These are phyloP conservation scores for Penicillium sp. DNA, from an alignment of 2,329 filamentous ascomycete genomes.

Conservation along the genomic window DNA sequence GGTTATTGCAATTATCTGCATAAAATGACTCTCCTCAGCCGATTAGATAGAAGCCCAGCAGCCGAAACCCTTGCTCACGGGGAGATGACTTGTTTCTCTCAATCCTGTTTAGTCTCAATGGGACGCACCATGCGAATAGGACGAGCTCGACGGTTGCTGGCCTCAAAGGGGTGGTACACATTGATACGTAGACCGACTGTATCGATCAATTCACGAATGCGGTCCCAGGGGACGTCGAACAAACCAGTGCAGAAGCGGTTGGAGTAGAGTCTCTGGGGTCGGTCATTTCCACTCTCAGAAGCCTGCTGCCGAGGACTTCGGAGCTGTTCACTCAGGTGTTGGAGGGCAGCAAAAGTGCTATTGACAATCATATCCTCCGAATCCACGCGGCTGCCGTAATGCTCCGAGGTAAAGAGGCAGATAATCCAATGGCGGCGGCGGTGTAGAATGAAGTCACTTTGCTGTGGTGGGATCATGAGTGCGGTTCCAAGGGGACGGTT, in stretches of 20 bases:
- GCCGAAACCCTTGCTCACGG: too few relatives aligned
- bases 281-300: not conserved
- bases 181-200: constrained; percentile 35
- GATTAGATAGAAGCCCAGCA: not conserved
- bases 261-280: constrained; percentile 40
- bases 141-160: not conserved
- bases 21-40: not conserved
- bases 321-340: constrained; percentile 48
- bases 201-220: constrained; percentile 47
- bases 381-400: constrained; percentile 46
- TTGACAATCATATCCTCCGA: constrained; percentile 45
- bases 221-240: constrained; percentile 56
- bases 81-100: not conserved
- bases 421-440: constrained; percentile 53
- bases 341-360: constrained; percentile 51
- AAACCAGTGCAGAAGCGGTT: constrained; percentile 59
- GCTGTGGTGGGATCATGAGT: constrained; percentile 53
- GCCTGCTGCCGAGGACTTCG: not conserved
- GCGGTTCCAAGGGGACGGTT: constrained; percentile 47
- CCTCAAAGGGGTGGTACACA: constrained; percentile 30
- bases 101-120: not conserved
- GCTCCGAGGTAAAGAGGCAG: constrained; percentile 57
- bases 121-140: not conserved
- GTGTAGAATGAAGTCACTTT: constrained; percentile 28
- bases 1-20: not conserved